Evolutionary conservation across 2,329 filamentous ascomycete genomes (phyloP).

Genomic region (Fusarium nelsonii): DNA sequence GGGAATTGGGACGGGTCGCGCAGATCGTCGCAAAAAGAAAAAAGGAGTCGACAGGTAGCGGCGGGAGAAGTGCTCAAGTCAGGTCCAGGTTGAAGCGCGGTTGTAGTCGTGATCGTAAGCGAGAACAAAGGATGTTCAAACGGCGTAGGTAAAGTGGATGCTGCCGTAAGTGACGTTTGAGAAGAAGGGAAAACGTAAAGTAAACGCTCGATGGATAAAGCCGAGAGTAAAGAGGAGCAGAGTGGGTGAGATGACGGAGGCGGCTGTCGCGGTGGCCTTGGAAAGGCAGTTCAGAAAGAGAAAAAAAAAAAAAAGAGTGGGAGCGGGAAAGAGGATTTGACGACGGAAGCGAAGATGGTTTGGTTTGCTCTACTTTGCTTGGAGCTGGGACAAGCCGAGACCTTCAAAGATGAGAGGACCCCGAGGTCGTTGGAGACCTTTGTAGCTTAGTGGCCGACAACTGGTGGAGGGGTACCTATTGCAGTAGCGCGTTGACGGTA

Average conservation of each 20-base stretch:
- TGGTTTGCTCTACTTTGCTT: slow-evolving; percentile 20
- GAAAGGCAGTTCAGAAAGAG: slow-evolving; percentile 15
- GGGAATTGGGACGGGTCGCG: slow-evolving; percentile 26
- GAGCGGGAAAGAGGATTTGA: slow-evolving; percentile 34
- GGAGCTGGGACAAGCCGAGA: slow-evolving; percentile 36
- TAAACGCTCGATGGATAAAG: slow-evolving; percentile 22
- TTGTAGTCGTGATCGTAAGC: slow-evolving; percentile 31
- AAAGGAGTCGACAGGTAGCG: slow-evolving; percentile 5
- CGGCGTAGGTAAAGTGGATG: slow-evolving; percentile 25
- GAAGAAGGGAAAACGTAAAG: slow-evolving; percentile 11
- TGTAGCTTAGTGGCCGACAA: slow-evolving; percentile 39
- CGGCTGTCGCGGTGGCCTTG: slow-evolving; percentile 36
- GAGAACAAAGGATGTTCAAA: slow-evolving; percentile 39
- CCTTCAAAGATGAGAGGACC: slow-evolving; percentile 31
- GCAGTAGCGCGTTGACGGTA: slow-evolving; percentile 39
- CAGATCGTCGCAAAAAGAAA: slow-evolving; percentile 16
- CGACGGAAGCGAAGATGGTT: slow-evolving; percentile 31
- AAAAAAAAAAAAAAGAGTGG: slow-evolving; percentile 32
- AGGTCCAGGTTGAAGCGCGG: slow-evolving; percentile 15
- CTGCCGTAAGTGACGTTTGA: slow-evolving; percentile 20
- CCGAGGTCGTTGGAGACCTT: slow-evolving; percentile 38
- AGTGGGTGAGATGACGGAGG: slow-evolving; percentile 36
- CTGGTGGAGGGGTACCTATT: slow-evolving; percentile 35
- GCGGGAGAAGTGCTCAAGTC: slow-evolving; percentile 18
- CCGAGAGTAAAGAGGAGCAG: slow-evolving; percentile 21